A percentile compares a stretch with the other conserved stretches of the same genome.
Evolutionary conservation across 2,329 filamentous ascomycete genomes (phyloP).

Genomic region (Fusarium guadeloupense): DNA sequence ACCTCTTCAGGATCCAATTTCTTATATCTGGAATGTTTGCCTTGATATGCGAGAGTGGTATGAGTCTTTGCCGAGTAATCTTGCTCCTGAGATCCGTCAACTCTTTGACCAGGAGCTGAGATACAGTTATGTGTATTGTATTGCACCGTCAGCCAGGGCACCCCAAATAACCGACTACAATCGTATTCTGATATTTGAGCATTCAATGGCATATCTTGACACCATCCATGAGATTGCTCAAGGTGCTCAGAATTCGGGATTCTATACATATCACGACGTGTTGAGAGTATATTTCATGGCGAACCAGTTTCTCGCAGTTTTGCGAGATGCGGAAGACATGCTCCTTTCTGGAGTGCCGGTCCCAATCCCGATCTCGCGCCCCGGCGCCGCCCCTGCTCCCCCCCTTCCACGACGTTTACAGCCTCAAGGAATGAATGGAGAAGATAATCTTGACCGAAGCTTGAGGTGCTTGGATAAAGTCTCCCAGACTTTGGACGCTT

Average conservation of each 20-base stretch:
- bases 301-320: slow-evolving; percentile 68
- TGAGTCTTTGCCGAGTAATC: slow-evolving; percentile 73
- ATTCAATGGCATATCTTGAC: slow-evolving; percentile 82
- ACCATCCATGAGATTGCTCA: slow-evolving; percentile 75
- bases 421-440: slow-evolving; percentile 47
- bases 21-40: slow-evolving; percentile 80
- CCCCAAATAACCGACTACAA: slow-evolving; percentile 79
- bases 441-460: slow-evolving; percentile 65
- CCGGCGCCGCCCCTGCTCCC: slow-evolving; percentile 60
- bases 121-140: slow-evolving; percentile 90
- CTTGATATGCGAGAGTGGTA: slow-evolving; percentile 83
- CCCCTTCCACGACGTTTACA: slow-evolving; percentile 60
- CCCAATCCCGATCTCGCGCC: slow-evolving; percentile 55
- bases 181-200: slow-evolving; percentile 84
- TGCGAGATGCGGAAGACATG: slow-evolving; percentile 66
- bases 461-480: slow-evolving; percentile 64
- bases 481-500: slow-evolving; percentile 62
- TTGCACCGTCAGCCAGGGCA: slow-evolving; percentile 80
- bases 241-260: slow-evolving; percentile 66
- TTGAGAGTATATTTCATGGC: slow-evolving; percentile 82
- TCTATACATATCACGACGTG: slow-evolving; percentile 88
- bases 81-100: slow-evolving; percentile 72
- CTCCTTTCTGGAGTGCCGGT: slow-evolving; percentile 62
- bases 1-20: slow-evolving; percentile 73
- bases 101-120: slow-evolving; percentile 89